These are phyloP conservation scores for Lichtheimia corymbifera DNA, from an alignment of 371 early-diverging fungal species.

Conservation along the genomic window DNA sequence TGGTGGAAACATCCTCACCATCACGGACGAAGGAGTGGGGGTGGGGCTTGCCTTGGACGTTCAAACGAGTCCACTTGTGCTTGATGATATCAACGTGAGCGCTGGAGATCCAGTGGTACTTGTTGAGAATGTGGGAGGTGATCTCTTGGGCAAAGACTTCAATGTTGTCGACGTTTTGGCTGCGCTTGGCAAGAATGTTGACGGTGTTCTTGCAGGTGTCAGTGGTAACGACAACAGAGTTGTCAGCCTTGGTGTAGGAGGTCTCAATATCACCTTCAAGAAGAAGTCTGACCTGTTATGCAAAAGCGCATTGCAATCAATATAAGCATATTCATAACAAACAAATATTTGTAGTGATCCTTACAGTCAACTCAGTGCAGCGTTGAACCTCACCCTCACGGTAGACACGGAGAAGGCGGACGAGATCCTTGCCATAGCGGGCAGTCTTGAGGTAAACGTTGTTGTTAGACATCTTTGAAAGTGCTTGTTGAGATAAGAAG, in stretches of 20 bases:
- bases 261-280: constrained; percentile 77
- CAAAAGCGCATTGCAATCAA: background rate
- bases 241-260: constrained; percentile 83
- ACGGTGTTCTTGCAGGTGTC: constrained; percentile 86
- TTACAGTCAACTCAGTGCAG: constrained; percentile 75
- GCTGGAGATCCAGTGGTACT: constrained; percentile 69
- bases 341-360: constrained; percentile 3
- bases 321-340: too few relatives aligned
- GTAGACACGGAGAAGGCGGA: constrained; percentile 79
- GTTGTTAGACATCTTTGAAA: constrained; percentile 9
- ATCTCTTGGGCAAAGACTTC: constrained; percentile 78
- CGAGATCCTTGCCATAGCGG: constrained; percentile 78
- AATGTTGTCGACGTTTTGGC: constrained; percentile 68
- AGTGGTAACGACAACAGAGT: constrained; percentile 57
- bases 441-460: constrained; percentile 60
- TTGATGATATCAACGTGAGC: constrained; percentile 75
- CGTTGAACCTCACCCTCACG: constrained; percentile 66
- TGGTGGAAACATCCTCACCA: constrained; percentile 73
- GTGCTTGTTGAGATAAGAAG: constrained; percentile 5
- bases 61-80: constrained; percentile 78
- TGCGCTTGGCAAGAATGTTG: constrained; percentile 77
- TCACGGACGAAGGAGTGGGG: constrained; percentile 81
- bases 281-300: constrained; percentile 57
- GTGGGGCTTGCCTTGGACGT: constrained; percentile 69
- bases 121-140: constrained; percentile 70